Conservation (phyloP, 2,329 filamentous ascomycete genomes). For the Pezicula carpinea region DNA sequence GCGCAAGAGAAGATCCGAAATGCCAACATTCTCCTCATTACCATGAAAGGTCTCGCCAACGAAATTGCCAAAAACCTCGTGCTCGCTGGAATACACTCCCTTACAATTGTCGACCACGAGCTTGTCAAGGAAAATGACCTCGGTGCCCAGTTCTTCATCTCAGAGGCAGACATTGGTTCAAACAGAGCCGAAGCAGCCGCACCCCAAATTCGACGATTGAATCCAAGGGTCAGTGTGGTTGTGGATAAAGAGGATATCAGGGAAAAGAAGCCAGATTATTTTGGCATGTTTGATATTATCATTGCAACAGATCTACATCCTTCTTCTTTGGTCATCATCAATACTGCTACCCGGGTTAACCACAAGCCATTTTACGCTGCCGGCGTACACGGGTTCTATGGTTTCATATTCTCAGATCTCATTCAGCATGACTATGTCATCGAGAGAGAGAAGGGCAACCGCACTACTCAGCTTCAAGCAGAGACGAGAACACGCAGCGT, state of each 20-base stretch:
- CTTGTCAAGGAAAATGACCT: conserved; percentile 74
- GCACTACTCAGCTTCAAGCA: conserved; percentile 50
- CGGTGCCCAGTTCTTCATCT: conserved; percentile 78
- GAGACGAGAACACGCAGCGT: conserved; percentile 79
- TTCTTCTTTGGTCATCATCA: conserved; percentile 69
- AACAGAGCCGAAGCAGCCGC: conserved; percentile 82
- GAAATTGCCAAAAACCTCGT: conserved; percentile 98
- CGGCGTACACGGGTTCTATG: conserved; percentile 82
- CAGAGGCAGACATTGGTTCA: conserved; percentile 63
- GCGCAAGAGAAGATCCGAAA: conserved; percentile 90
- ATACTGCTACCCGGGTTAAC: conserved; percentile 77
- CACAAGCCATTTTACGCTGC: conserved; percentile 84
- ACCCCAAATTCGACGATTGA: conserved; percentile 76
- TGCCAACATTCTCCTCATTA: conserved; percentile 85
- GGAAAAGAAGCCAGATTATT: conserved; percentile 68
- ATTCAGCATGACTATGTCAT: conserved; percentile 88
- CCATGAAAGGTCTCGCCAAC: conserved; percentile 80
- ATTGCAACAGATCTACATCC: conserved; percentile 87
- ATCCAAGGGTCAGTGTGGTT: conserved; percentile 77
- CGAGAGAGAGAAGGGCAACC: conserved; percentile 77
- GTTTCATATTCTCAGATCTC: conserved; percentile 91
- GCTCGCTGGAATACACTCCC: conserved; percentile 82
- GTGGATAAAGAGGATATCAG: conserved; percentile 65
- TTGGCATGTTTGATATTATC: conserved; percentile 73
- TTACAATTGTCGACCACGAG: conserved; percentile 82